Evolutionary conservation across 495 filamentous ascomycete genomes (phyloP).

Genomic region (Aspergillus bridgeri): DNA sequence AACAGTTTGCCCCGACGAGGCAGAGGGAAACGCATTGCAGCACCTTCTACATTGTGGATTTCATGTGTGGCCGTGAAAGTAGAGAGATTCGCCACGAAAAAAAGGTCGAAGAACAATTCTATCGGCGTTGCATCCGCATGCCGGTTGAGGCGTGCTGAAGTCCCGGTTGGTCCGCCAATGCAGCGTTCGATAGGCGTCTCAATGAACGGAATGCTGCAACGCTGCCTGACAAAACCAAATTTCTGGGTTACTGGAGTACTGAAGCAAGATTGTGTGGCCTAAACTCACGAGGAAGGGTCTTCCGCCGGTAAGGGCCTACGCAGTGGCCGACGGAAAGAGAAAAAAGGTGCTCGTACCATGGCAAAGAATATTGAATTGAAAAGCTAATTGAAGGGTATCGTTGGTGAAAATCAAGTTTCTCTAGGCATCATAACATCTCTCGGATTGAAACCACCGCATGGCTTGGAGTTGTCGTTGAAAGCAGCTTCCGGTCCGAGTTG

Average conservation of each 20-base stretch:
- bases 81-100: slow-evolving; percentile 66
- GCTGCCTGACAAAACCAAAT: too few species aligned
- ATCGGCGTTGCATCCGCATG: slow-evolving; percentile 49
- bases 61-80: slow-evolving; percentile 58
- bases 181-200: slow-evolving; percentile 33
- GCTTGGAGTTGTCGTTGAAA: not conserved
- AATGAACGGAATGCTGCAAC: slow-evolving; percentile 3
- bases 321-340: slow-evolving; percentile 17
- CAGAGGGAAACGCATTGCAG: not conserved
- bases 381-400: slow-evolving; percentile 5
- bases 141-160: slow-evolving; percentile 27
- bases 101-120: slow-evolving; percentile 68
- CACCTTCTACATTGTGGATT: slow-evolving; percentile 46
- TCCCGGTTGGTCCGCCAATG: slow-evolving; percentile 24
- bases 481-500: not conserved
- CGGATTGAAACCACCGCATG: not conserved
- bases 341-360: slow-evolving; percentile 18
- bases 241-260: too few species aligned
- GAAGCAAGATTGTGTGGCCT: too few species aligned
- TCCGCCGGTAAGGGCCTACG: slow-evolving; percentile 6
- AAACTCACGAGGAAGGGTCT: slow-evolving; percentile 7
- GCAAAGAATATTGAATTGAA: not conserved
- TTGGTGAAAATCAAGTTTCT: not conserved
- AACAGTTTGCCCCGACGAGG: not conserved
- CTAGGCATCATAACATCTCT: slow-evolving; percentile 12